phyloP scores from a whole-genome alignment of 1,139 yeast genomes.

The Scheffersomyces cryptocercus region DNA sequence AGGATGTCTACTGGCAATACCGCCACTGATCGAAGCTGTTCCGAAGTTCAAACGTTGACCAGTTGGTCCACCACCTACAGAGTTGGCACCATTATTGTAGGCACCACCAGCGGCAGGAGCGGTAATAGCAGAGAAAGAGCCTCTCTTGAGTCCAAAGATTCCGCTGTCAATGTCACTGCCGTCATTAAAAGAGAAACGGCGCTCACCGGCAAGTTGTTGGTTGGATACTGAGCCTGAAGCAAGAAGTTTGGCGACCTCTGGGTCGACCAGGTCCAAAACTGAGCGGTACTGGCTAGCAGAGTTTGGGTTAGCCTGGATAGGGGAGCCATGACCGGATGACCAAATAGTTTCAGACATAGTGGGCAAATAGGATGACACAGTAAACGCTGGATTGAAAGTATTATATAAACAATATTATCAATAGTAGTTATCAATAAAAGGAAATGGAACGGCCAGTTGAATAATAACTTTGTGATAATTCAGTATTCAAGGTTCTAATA shows the following conservation, averaged over 20 bases:
- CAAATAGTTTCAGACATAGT: conserved; percentile 38
- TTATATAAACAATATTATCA: too few relatives aligned
- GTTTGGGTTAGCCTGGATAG: conserved; percentile 24
- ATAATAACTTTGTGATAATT: too few relatives aligned
- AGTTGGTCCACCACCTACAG: conserved; percentile 2
- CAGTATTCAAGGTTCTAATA: too few relatives aligned
- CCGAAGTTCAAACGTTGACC: conserved; percentile 42
- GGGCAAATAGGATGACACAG: conserved; percentile 12
- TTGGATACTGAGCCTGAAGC: conserved; percentile 7
- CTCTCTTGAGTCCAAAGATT: conserved; percentile 48
- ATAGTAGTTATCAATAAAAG: too few relatives aligned
- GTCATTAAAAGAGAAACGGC: conserved; percentile 44
- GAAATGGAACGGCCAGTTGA: too few relatives aligned
- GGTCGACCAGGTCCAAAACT: conserved; percentile 42
- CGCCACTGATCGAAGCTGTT: conserved; percentile 65
- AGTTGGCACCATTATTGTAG: conserved; percentile 9
- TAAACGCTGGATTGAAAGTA: too few relatives aligned
- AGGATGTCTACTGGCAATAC: conserved; percentile 50
- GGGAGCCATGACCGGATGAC: conserved; percentile 32
- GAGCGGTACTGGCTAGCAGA: conserved; percentile 28
- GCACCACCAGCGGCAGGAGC: conserved; percentile 37
- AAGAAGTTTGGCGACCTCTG: conserved; percentile 49
- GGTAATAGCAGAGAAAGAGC: conserved; percentile 50
- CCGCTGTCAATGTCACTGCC: conserved; percentile 46
- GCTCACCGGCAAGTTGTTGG: conserved; percentile 2